Base-by-base conservation (phyloP, 176 grass and related monocot species). In the Avena atlantica region DNA sequence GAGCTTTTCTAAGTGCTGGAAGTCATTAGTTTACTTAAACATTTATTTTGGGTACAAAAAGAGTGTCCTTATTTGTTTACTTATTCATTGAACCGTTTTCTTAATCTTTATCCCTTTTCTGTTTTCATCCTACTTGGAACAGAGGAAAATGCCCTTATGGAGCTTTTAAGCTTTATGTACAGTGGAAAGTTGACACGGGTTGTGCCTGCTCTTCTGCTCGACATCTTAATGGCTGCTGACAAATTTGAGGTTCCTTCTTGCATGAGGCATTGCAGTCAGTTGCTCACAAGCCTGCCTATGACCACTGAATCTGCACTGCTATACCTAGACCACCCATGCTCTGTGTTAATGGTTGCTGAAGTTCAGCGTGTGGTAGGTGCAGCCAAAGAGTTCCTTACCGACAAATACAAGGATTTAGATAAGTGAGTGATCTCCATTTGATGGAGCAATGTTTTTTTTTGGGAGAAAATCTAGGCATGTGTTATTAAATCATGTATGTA, bases 211-310 rank as follows among this genome's bases (percentile, higher is more conserved):
- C 89, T 93, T 86, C 80, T 97, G 58, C 70, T 97, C 49, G 95
- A 95, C 83, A 85, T 97, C 69, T 82, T 97, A 49, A 95, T 98
- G 91, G 93, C 93, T 59, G 91, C 97, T 1, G 97, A 99, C 76
- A 99, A 96, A 59, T 99, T 99, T 58, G 97, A 96, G 89, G 97
- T 99, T 70, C 83, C 82, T 71, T 98, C 97, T 42, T 98, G 97
- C 90, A 98, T 96, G 90, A 84, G 97, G 73, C 64, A 93, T 77
- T 98, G 97, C 81, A 94, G 97, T 78, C 90, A 96, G 77, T 85
- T 98, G 85, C 87, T 98, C 47, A 88, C 86, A 87, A 93, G 89
- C 80, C 84, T 92, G 77, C 80, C 87, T 15, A 98, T 98, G 94
- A 96, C 89, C 37, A 94, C 94, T 51, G 94, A 96, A 29, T 98